Evolutionary conservation across 345 rosid genomes (phyloP).

Genomic region (Linum lewisii): DNA sequence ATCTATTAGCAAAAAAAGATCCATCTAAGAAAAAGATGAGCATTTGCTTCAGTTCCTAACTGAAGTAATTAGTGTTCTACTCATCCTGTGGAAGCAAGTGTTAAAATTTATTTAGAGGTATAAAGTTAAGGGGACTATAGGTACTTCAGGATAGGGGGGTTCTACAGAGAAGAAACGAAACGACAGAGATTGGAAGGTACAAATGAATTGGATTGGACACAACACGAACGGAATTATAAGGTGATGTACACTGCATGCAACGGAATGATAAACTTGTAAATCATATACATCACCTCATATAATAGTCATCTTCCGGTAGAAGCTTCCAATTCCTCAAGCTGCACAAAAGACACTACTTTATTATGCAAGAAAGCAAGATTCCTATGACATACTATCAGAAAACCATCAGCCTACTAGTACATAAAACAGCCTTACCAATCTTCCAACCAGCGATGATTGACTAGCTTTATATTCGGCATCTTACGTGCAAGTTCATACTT

Average conservation of each 20-base stretch:
- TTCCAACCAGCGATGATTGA: constrained; percentile 88
- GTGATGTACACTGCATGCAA: no score
- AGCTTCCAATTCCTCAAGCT: constrained; percentile 85
- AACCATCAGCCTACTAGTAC: not conserved
- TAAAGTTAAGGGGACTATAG: no score
- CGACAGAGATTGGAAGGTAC: no score
- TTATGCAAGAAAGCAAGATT: not conserved
- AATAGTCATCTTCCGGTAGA: constrained; percentile 65
- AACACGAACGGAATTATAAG: no score
- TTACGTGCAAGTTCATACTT: constrained; percentile 87
- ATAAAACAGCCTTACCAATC: constrained; percentile 47
- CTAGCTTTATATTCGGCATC: constrained; percentile 63
- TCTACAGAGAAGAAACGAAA: no score
- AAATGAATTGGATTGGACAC: not conserved
- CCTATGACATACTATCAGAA: not conserved
- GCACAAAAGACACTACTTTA: constrained; percentile 12
- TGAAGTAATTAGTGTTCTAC: no score
- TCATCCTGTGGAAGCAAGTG: no score
- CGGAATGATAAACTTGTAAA: not conserved
- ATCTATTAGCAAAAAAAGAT: no score
- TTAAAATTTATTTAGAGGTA: no score
- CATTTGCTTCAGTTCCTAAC: no score
- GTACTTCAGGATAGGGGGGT: no score
- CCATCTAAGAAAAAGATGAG: no score
- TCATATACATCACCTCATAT: constrained; percentile 48